Percentiles rank a stretch among this genome's conserved stretches.
These are phyloP conservation scores for Gossypium longicalyx DNA, from an alignment of 345 rosid species.

Conservation along the genomic window DNA sequence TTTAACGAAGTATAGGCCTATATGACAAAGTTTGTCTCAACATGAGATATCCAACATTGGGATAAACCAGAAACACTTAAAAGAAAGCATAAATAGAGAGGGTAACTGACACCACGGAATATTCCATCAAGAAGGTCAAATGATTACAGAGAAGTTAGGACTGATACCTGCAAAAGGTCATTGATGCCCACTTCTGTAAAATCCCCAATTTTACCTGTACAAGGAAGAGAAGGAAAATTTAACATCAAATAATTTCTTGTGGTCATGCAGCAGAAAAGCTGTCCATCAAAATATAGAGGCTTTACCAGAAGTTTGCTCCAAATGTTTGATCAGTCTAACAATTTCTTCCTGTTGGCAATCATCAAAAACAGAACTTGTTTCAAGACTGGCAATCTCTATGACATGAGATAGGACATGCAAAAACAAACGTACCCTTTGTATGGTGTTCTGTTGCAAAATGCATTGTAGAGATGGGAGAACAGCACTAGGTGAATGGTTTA, in stretches of 20 bases:
- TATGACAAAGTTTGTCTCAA: background rate
- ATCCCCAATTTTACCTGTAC: constrained; percentile 62
- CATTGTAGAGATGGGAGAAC: constrained; percentile 73
- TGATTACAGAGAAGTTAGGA: background rate
- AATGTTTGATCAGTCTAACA: constrained; percentile 62
- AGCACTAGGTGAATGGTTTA: constrained; percentile 38
- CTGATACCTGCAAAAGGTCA: constrained; percentile 60
- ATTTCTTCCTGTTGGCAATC: constrained; percentile 79
- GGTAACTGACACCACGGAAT: background rate
- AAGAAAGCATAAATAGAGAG: background rate
- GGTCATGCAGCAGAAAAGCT: background rate
- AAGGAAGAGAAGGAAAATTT: constrained; percentile 21
- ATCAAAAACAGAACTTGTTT: constrained; percentile 6
- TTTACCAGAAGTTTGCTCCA: constrained; percentile 84
- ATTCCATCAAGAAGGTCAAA: background rate
- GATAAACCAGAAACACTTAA: background rate
- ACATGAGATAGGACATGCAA: background rate
- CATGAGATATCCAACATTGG: background rate
- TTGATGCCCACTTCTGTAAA: constrained; percentile 43
- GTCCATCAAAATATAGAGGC: constrained; percentile 14
- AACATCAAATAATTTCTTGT: background rate
- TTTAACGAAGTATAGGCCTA: background rate
- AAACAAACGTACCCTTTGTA: constrained; percentile 60
- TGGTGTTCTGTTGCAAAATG: constrained; percentile 76
- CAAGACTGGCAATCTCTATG: background rate